Base-by-base conservation (phyloP, 2,329 filamentous ascomycete species). In the Teratosphaeria epicoccoides region DNA sequence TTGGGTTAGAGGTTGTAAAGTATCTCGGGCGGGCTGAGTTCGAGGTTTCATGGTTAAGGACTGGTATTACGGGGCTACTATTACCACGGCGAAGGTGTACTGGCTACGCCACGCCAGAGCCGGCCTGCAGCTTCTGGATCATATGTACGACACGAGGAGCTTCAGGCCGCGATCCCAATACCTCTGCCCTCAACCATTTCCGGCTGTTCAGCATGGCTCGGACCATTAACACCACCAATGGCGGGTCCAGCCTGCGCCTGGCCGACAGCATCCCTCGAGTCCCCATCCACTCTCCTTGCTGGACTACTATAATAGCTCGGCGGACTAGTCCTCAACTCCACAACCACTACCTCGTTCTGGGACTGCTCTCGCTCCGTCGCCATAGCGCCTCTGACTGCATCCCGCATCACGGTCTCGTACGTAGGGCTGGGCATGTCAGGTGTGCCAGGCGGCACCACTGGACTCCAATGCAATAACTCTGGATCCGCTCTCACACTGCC, bases 401-500 rank as follows among this genome's bases (percentile, higher is more conserved):
- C 55, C 37, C 53, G 50, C 54, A 62, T 58, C 11, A 57, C 61
- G 45, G 66, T 61, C 46, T 63, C 63, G 52, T 66, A 66, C 4
- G 59, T 64, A 7, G 64, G 64, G 2, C 61, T 64, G 1, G 63
- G 63, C 48, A 66, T 43, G 11, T 47, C 56, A 4, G 59, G 57
- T 20, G 55, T 59, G n/a, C 49, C 53, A 24, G 58, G 55, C 24
- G 49, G 57, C 2, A 56, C 53, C 4, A 46, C 25, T 24, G 56
- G 51, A 24, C 60, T 82, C 88, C 88, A 94, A 65, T 86, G 88
- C 24, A 95, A 75, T 12, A 88, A 75, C 62, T 91, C 81, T 1
- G 88, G 88, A 61, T 95, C 85, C 26, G 89, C 84, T 46, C 87
- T 78, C 80, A 93, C 87, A 62, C 85, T 91, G 67, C 84, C 83